Evolutionary conservation across 2,329 filamentous ascomycete genomes (phyloP).

Genomic region (Fusarium sp.): DNA sequence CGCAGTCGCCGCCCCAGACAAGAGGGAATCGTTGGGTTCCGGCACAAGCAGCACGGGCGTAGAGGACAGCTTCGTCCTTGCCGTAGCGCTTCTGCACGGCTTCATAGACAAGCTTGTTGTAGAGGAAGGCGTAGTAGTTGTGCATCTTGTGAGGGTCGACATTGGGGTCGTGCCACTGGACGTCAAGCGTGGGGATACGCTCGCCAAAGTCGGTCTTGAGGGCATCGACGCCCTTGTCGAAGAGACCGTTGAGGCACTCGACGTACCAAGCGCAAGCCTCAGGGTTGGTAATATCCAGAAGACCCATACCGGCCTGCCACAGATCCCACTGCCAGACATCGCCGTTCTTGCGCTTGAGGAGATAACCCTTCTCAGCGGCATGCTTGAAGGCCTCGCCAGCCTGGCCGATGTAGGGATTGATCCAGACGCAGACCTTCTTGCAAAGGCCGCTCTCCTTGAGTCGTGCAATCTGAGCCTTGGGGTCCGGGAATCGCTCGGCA

Average conservation of each 20-base stretch:
- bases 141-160: slow-evolving; percentile 75
- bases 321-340: slow-evolving; percentile 81
- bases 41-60: slow-evolving; percentile 74
- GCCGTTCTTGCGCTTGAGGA: slow-evolving; percentile 75
- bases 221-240: slow-evolving; percentile 75
- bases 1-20: slow-evolving; percentile 80
- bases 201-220: slow-evolving; percentile 84
- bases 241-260: slow-evolving; percentile 69
- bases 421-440: slow-evolving; percentile 78
- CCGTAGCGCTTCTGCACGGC: slow-evolving; percentile 66
- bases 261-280: slow-evolving; percentile 73
- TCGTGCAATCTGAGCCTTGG: slow-evolving; percentile 70
- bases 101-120: slow-evolving; percentile 77
- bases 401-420: slow-evolving; percentile 79
- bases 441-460: slow-evolving; percentile 71
- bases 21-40: slow-evolving; percentile 77
- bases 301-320: slow-evolving; percentile 81
- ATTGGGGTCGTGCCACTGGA: slow-evolving; percentile 70
- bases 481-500: slow-evolving; percentile 74
- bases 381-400: slow-evolving; percentile 73
- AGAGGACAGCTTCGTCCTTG: slow-evolving; percentile 68
- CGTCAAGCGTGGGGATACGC: slow-evolving; percentile 72
- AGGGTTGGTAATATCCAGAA: slow-evolving; percentile 80
- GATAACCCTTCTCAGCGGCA: slow-evolving; percentile 73
- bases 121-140: slow-evolving; percentile 80